A percentile compares a stretch with the other conserved stretches of the same genome.
phyloP scores from a whole-genome alignment of 352 stramenopile species.

The Globisporangium radiosum region DNA sequence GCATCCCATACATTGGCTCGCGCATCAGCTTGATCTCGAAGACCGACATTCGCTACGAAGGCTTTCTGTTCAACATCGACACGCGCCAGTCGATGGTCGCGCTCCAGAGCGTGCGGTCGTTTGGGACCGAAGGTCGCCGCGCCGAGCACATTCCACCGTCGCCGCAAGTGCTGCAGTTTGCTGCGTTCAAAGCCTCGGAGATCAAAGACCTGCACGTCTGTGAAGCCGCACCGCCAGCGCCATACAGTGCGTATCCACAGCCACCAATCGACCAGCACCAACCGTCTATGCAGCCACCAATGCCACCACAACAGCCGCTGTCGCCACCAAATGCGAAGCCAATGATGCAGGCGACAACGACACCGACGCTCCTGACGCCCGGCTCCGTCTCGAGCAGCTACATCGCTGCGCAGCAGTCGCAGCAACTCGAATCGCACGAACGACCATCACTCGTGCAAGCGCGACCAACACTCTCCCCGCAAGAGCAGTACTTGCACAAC shows the following conservation, averaged over 20 bases:
- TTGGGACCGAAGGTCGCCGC: slow-evolving; percentile 76
- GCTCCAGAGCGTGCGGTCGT: slow-evolving; percentile 74
- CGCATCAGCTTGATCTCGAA: slow-evolving; percentile 83
- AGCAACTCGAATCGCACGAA: slow-evolving; percentile 8
- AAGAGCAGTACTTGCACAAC: slow-evolving; percentile 14
- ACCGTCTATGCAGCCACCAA: slow-evolving; percentile 17
- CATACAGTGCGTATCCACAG: slow-evolving; percentile 8
- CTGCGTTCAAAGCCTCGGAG: slow-evolving; percentile 77
- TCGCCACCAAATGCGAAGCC: slow-evolving; percentile 9
- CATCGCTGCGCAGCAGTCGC: slow-evolving; percentile 8
- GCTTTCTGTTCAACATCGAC: slow-evolving; percentile 84
- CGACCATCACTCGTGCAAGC: slow-evolving; percentile 7
- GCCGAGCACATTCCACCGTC: slow-evolving; percentile 66
- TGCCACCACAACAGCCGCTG: slow-evolving; percentile 10
- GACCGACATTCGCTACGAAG: slow-evolving; percentile 85
- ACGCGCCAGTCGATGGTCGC: slow-evolving; percentile 78
- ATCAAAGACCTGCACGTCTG: slow-evolving; percentile 86
- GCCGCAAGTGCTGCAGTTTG: slow-evolving; percentile 69
- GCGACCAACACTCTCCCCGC: slow-evolving; percentile 4
- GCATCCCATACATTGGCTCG: slow-evolving; percentile 79
- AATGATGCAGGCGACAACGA: slow-evolving; percentile 24
- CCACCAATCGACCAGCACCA: slow-evolving; percentile 4
- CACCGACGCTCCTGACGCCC: slow-evolving; percentile 45
- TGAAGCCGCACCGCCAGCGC: slow-evolving; percentile 45
- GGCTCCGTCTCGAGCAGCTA: slow-evolving; percentile 40